Conservation (phyloP, 768 basidiomycete genomes). For the Trametes cinnabarina region DNA sequence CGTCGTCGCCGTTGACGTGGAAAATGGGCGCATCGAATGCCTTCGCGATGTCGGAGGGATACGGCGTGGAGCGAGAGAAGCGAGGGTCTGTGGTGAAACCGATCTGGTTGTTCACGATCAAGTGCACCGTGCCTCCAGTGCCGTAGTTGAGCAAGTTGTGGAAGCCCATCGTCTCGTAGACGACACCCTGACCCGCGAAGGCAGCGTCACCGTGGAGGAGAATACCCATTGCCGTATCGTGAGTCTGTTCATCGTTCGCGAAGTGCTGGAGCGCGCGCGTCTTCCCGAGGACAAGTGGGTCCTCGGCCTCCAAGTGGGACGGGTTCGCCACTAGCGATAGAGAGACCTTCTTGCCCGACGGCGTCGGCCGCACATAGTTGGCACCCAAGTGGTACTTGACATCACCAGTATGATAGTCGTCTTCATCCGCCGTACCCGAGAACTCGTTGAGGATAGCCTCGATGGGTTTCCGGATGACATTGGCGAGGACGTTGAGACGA, state of each 20-base stretch:
- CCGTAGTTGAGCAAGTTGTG: slow-evolving; percentile 93
- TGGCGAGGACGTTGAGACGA: slow-evolving; percentile 94
- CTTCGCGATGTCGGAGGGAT: slow-evolving; percentile 97
- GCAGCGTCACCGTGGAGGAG: slow-evolving; percentile 97
- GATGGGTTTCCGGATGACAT: slow-evolving; percentile 98
- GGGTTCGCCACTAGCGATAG: slow-evolving; percentile 98
- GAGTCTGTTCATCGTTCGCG: slow-evolving; percentile 77
- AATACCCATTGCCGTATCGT: slow-evolving; percentile 89
- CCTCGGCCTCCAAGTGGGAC: slow-evolving; percentile 94
- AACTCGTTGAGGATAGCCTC: slow-evolving; percentile 99
- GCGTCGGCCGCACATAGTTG: slow-evolving; percentile 97
- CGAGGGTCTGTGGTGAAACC: slow-evolving; percentile 99
- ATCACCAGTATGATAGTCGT: slow-evolving; percentile 86
- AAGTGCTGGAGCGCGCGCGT: slow-evolving; percentile 94
- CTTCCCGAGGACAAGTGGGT: slow-evolving; percentile 96
- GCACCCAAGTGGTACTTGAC: slow-evolving; percentile 99
- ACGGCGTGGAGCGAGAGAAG: slow-evolving; percentile 95
- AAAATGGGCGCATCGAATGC: slow-evolving; percentile 98
- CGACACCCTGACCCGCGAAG: slow-evolving; percentile 96
- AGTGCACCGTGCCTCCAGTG: slow-evolving; percentile 95
- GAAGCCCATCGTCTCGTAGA: slow-evolving; percentile 99
- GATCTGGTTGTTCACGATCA: slow-evolving; percentile 99
- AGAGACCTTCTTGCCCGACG: slow-evolving; percentile 95
- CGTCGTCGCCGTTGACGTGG: slow-evolving; percentile 99
- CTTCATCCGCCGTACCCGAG: slow-evolving; percentile 62